A percentile compares a stretch with the other conserved stretches of the same genome.
Conservation (phyloP, 352 stramenopile genomes). For the Globisporangium canariense region DNA sequence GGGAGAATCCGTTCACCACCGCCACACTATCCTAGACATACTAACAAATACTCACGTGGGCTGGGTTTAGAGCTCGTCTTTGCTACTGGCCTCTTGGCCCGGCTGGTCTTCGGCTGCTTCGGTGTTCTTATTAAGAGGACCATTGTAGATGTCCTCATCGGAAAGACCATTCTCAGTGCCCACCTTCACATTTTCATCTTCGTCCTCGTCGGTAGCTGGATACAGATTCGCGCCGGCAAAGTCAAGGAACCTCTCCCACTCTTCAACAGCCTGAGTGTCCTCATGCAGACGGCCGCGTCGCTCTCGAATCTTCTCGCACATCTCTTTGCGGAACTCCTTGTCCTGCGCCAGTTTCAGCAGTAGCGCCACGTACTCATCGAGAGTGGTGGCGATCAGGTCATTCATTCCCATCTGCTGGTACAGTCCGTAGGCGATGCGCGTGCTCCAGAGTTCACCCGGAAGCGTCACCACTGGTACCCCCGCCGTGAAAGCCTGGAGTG, state of each 20-base stretch:
- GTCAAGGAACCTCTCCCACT: slow-evolving; percentile 76
- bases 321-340: slow-evolving; percentile 35
- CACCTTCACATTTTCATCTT: not conserved
- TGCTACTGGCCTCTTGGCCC: not conserved
- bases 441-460: slow-evolving; percentile 51
- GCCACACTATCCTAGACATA: not conserved
- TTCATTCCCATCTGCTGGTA: slow-evolving; percentile 65
- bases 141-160: not conserved
- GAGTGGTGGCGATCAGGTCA: slow-evolving; percentile 40
- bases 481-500: slow-evolving; percentile 55
- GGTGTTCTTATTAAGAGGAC: not conserved
- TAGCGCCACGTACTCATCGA: slow-evolving; percentile 53
- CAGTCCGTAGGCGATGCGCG: slow-evolving; percentile 57
- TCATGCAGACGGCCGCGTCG: slow-evolving; percentile 39
- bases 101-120: not conserved
- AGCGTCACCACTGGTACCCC: slow-evolving; percentile 67
- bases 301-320: slow-evolving; percentile 40
- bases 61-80: not conserved
- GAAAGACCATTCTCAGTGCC: not conserved
- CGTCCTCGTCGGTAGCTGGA: slow-evolving; percentile 17
- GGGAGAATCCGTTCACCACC: slow-evolving; percentile 29
- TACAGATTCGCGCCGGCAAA: slow-evolving; percentile 33
- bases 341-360: slow-evolving; percentile 51
- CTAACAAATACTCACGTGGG: no score
- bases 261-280: slow-evolving; percentile 38